A percentile compares a stretch with the other conserved stretches of the same genome.
Evolutionary conservation across 768 basidiomycete genomes (phyloP).

Genomic region (Suillus clintonianus): DNA sequence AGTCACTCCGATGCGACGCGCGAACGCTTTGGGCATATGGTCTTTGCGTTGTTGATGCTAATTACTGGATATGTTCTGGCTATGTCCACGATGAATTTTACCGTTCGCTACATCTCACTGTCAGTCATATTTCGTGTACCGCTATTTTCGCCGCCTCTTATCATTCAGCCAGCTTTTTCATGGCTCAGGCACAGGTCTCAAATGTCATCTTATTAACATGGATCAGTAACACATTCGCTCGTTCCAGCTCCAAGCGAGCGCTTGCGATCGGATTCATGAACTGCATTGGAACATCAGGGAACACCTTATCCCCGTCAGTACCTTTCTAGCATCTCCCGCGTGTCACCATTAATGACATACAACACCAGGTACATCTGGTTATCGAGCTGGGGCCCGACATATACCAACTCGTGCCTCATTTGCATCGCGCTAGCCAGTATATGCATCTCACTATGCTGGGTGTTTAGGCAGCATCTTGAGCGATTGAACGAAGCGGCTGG

Average conservation of each 20-base stretch:
- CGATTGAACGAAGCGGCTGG: conserved; percentile 40
- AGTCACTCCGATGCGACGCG: conserved; percentile 69
- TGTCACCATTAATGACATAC: neutral
- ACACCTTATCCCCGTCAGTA: conserved; percentile 9
- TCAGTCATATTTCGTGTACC: conserved; percentile 26
- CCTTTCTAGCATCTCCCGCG: conserved; percentile 4
- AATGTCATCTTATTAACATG: conserved; percentile 58
- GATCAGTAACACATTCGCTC: conserved; percentile 59
- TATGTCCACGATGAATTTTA: conserved; percentile 58
- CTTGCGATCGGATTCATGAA: conserved; percentile 9
- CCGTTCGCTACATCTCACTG: conserved; percentile 59
- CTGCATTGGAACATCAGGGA: conserved; percentile 5
- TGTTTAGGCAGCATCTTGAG: conserved; percentile 43
- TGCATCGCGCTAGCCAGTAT: conserved; percentile 58
- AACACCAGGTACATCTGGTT: conserved; percentile 62
- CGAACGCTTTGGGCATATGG: conserved; percentile 73
- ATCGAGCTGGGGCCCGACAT: conserved; percentile 63
- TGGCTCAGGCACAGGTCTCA: conserved; percentile 68
- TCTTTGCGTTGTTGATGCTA: conserved; percentile 50
- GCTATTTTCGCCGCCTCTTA: neutral
- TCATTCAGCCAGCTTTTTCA: conserved; percentile 54
- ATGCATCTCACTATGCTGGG: conserved; percentile 47
- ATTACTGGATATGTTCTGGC: conserved; percentile 67
- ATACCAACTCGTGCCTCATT: conserved; percentile 67
- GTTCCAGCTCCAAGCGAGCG: conserved; percentile 78